A percentile compares a stretch with the other conserved stretches of the same genome.
Conservation (phyloP, 805 yeast genomes). For the Vanderwaltozyma polyspora region DNA sequence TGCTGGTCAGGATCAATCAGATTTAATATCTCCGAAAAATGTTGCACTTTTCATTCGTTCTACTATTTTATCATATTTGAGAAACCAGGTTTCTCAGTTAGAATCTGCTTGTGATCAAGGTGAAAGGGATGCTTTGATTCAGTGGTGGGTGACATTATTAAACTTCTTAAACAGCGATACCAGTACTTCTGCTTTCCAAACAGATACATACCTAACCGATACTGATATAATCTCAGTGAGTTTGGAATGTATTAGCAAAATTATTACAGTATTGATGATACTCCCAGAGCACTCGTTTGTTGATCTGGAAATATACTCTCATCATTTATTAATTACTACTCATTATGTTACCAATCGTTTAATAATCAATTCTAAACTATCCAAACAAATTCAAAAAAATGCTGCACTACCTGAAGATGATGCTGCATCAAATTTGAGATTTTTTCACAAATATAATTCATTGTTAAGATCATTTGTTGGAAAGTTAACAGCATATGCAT, state of each 20-base stretch:
- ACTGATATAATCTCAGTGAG: slow-evolving; percentile 18
- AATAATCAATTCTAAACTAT: slow-evolving; percentile 14
- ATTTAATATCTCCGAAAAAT: background rate
- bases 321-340: slow-evolving; percentile 19
- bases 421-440: slow-evolving; percentile 3
- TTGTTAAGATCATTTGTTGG: slow-evolving; percentile 23
- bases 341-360: slow-evolving; percentile 20
- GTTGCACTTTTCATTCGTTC: slow-evolving; percentile 10
- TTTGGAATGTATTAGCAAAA: slow-evolving; percentile 26
- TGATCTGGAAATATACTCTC: slow-evolving; percentile 16
- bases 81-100: background rate
- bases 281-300: slow-evolving; percentile 5
- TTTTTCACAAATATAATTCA: slow-evolving; percentile 13
- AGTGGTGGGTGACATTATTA: slow-evolving; percentile 25
- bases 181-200: background rate
- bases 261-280: slow-evolving; percentile 18
- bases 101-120: background rate
- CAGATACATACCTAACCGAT: background rate
- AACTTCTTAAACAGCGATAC: background rate
- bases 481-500: slow-evolving; percentile 23
- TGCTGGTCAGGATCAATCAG: background rate
- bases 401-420: too few species aligned
- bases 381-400: slow-evolving; percentile 1
- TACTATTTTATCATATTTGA: slow-evolving; percentile 9
- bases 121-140: slow-evolving; percentile 15